Evolutionary conservation across 2,329 filamentous ascomycete species (phyloP).

Genomic region (Coniochaeta sp.): DNA sequence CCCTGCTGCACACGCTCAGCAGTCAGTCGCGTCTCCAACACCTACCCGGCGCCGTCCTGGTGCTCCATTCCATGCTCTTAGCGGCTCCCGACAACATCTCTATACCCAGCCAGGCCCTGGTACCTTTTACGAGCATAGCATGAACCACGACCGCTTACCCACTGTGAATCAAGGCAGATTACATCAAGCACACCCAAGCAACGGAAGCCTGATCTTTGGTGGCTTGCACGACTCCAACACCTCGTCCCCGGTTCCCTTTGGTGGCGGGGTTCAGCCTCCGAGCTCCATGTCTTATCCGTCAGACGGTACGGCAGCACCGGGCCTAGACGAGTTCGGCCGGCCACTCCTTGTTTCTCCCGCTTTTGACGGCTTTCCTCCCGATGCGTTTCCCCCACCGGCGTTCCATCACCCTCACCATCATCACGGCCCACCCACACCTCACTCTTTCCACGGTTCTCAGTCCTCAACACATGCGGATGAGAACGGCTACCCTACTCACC

Average conservation of each 20-base stretch:
- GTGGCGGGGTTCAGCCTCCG: constrained; percentile 40
- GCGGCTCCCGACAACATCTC: background rate
- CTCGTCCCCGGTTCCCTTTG: constrained; percentile 48
- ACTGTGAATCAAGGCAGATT: constrained; percentile 26
- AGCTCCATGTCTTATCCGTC: constrained; percentile 19
- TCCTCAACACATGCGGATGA: constrained; percentile 39
- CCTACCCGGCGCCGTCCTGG: constrained; percentile 2
- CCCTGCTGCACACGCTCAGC: background rate
- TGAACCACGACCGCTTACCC: background rate
- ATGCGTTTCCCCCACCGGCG: constrained; percentile 23
- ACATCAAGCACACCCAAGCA: constrained; percentile 46
- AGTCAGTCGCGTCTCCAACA: constrained; percentile 4
- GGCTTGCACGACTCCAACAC: constrained; percentile 46
- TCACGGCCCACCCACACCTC: constrained; percentile 48
- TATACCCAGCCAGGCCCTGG: constrained; percentile 7
- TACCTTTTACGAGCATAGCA: background rate
- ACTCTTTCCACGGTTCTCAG: constrained; percentile 56
- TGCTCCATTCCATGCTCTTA: background rate
- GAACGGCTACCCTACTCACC: constrained; percentile 26
- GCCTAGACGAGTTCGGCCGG: constrained; percentile 14
- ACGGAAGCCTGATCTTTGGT: constrained; percentile 49
- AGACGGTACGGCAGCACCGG: background rate
- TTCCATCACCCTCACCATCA: constrained; percentile 18
- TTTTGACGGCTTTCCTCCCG: constrained; percentile 27
- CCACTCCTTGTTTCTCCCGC: constrained; percentile 14